These are phyloP conservation scores for Calycina herbarum DNA, from an alignment of 2,329 filamentous ascomycete genomes.

Conservation along the genomic window DNA sequence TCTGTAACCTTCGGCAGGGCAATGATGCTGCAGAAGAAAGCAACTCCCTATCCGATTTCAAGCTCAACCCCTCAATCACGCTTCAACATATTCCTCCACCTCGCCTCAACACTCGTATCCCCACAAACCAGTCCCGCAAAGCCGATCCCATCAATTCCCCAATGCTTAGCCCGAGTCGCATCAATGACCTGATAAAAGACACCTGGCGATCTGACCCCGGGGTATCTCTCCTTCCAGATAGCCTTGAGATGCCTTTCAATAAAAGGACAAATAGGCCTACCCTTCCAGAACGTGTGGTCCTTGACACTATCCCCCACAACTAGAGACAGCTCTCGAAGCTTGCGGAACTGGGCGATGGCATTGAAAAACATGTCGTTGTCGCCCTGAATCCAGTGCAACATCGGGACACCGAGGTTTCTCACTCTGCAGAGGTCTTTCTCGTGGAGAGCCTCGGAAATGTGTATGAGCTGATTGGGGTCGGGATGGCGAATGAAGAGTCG, in stretches of 20 bases:
- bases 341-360: neutral
- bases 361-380: conserved; percentile 4
- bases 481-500: conserved; percentile 19
- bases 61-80: no score
- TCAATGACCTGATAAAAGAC: neutral
- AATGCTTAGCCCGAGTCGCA: conserved; percentile 4
- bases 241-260: neutral
- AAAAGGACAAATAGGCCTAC: neutral
- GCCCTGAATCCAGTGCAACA: conserved; percentile 8
- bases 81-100: no score
- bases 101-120: no score
- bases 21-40: no score
- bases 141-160: conserved; percentile 7
- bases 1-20: no score
- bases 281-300: conserved; percentile 3
- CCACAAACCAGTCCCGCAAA: no score
- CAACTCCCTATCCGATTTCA: no score
- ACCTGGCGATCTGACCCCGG: neutral
- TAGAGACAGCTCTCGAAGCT: neutral
- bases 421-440: conserved; percentile 7
- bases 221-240: neutral
- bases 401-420: conserved; percentile 6
- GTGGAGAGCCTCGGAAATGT: neutral
- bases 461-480: conserved; percentile 7
- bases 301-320: conserved; percentile 8